Evolutionary conservation across 2,329 filamentous ascomycete genomes (phyloP), one percentile per base, ranked within the genome.

Genomic region (Sporothrix pseudoabietina): DNA sequence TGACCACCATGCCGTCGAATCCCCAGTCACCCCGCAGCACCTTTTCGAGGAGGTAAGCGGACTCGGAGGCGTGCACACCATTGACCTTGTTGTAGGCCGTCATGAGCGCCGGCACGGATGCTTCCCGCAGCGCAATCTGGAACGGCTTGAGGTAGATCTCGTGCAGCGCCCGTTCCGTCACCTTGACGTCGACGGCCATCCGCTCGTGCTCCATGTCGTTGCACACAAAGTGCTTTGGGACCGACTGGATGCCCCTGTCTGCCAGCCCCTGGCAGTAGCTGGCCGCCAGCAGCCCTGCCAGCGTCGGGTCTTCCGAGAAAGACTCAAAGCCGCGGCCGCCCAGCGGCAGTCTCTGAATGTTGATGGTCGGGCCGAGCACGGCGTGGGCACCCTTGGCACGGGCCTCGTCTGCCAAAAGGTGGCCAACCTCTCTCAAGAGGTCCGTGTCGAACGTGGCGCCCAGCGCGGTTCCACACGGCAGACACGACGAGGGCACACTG

Each of bases 371-470:
- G 7, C 90, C 91, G 41, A 93, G 84, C 77, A 90, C 87, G 14
- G 92, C 85, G 78, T 92, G 89, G 26, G 90, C 85, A 73, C 91
- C 91, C 82, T 93, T 93, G 74, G 82, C 87, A 75, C 85, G 86
- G 77, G 89, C 87, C 78, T 93, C 91, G 72, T 85, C 81, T 14
- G 89, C 91, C 87, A 93, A 91, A 72, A 88, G 87, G 74, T 86
- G 81, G 57, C 91, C 91, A 47, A 90, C 88, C 61, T 85, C 82
- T 78, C 88, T 89, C 73, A 90, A 87, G 55, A 92, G 84, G 22
- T 84, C 81, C 73, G 86, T 86, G 79, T 92, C 88, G 87, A 89
- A 93, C 12, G 91, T 91, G 6, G 90, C 89, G 22, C 88, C 91
- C 6, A 85, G 79, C 10, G 81, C 82, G 6, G 83, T 82, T 14